Evolutionary conservation across 2,329 filamentous ascomycete genomes (phyloP), one percentile per base, ranked within the genome.

Genomic region (Acarospora socialis): DNA sequence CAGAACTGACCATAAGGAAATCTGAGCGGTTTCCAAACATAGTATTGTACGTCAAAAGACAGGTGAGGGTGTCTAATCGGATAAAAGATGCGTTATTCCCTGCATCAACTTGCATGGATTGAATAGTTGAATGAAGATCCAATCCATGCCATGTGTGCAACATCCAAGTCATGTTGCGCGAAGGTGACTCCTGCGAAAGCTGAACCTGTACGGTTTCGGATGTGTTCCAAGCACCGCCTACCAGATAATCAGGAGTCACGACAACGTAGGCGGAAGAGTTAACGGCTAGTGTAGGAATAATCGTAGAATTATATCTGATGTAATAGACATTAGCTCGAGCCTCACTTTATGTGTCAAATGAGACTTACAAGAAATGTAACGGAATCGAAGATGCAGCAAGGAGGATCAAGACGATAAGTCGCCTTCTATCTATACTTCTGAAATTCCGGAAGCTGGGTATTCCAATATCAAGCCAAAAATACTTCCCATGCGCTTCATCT

Each of bases 391-490:
- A 32, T 8, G 23, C 10, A 6, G 14, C 26, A n/a, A 34, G 20
- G 15, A 34, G 12, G 14, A 25, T 9, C 14, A 14, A 21, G 18
- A 34, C 16, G 5, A 16, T 26, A 12, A 31, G 15, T 30, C 17
- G 29, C 8, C 18, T 21, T 14, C 21, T 18, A 7, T 13, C 21
- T 9, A 35, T 35, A 13, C 25, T 6, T 15, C 28, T 33, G 15
- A 39, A 30, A 34, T 39, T 36, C 7, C 36, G 21, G 13, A 35
- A 14, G 21, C 36, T 39, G 10, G 27, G 30, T 5, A 37, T 28
- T 6, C 36, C 34, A 15, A 34, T 36, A 30, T 39, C 35, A 5
- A 39, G 21, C 28, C 26, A 37, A 2, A 20, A 14, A 19, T 25
- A 19, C 20, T 24, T 25, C 5, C 21, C 13, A 13, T 39, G 37